Conservation (phyloP, 2,329 filamentous ascomycete genomes). For the Phyllosticta citribraziliensis region DNA sequence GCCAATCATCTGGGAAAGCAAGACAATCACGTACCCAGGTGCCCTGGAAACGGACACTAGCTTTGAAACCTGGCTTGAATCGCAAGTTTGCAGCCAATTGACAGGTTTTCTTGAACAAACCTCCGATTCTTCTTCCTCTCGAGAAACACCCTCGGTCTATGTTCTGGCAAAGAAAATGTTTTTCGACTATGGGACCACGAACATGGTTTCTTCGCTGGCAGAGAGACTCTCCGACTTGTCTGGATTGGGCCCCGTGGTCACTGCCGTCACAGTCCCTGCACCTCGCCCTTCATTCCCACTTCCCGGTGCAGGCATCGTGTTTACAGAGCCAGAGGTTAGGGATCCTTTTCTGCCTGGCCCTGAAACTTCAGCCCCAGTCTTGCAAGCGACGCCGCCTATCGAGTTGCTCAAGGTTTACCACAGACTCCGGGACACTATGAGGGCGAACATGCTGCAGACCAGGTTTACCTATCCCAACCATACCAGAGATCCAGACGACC, state of each 20-base stretch:
- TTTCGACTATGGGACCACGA: conserved; percentile 40
- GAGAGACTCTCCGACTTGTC: conserved; percentile 28
- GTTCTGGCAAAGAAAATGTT: conserved; percentile 39
- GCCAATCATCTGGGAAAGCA: conserved; percentile 89
- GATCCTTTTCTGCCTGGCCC: not conserved
- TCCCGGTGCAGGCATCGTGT: not conserved
- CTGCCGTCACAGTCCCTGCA: not conserved
- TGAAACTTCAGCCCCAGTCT: not conserved
- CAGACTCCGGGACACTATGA: conserved; percentile 46
- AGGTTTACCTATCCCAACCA: conserved; percentile 34
- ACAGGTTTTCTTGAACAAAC: conserved; percentile 40
- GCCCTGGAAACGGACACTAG: conserved; percentile 47
- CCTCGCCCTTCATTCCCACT: not conserved
- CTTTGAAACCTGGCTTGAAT: conserved; percentile 61
- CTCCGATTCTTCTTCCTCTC: conserved; percentile 19
- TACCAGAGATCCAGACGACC: conserved; percentile 32
- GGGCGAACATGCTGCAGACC: conserved; percentile 40
- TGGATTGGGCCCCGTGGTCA: conserved; percentile 12
- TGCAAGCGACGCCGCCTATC: conserved; percentile 19
- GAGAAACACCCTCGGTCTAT: conserved; percentile 18
- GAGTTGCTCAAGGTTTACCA: conserved; percentile 48
- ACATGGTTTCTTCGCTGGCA: conserved; percentile 42
- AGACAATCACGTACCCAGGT: conserved; percentile 74
- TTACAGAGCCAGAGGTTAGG: not conserved
- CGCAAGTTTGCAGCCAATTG: conserved; percentile 43